These are phyloP conservation scores for Pouteria campechiana DNA, from an alignment of 179 eudicot genomes.

Conservation along the genomic window DNA sequence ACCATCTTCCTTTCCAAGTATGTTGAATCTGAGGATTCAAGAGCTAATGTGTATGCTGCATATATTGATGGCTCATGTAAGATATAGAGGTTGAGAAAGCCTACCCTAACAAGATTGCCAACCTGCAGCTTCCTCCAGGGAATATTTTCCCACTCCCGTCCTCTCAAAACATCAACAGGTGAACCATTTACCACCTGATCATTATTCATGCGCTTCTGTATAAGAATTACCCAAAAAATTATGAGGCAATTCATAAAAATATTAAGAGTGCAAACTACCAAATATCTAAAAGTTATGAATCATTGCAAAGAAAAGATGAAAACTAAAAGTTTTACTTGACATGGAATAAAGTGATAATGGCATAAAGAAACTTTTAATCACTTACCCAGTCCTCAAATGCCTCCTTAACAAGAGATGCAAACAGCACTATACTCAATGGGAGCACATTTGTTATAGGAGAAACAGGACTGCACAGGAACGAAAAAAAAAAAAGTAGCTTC, in stretches of 20 bases:
- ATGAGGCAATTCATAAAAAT: slow-evolving; percentile 4
- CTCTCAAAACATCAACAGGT: slow-evolving; percentile 57
- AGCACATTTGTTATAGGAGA: slow-evolving; percentile 94
- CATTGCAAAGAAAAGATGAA: not conserved
- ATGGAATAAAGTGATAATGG: not conserved
- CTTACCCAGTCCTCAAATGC: slow-evolving; percentile 99
- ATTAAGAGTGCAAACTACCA: not conserved
- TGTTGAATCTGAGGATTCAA: too few species aligned
- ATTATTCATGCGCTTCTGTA: slow-evolving; percentile 94
- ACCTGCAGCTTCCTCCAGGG: slow-evolving; percentile 92
- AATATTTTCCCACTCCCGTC: slow-evolving; percentile 46
- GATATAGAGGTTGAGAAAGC: slow-evolving; percentile 14
- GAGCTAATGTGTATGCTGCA: too few species aligned
- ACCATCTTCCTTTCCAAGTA: too few species aligned
- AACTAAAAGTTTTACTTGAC: too few species aligned
- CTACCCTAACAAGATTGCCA: slow-evolving; percentile 82
- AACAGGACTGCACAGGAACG: slow-evolving; percentile 72
- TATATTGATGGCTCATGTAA: too few species aligned
- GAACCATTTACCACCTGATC: slow-evolving; percentile 80
- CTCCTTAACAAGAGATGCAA: slow-evolving; percentile 89
- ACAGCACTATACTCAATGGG: slow-evolving; percentile 80
- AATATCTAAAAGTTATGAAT: not conserved
- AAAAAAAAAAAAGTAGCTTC: not conserved
- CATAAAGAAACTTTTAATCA: slow-evolving; percentile 5
- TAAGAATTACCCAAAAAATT: too few species aligned